Conservation (phyloP, 345 rosid species). For the Citropsis articulata region DNA sequence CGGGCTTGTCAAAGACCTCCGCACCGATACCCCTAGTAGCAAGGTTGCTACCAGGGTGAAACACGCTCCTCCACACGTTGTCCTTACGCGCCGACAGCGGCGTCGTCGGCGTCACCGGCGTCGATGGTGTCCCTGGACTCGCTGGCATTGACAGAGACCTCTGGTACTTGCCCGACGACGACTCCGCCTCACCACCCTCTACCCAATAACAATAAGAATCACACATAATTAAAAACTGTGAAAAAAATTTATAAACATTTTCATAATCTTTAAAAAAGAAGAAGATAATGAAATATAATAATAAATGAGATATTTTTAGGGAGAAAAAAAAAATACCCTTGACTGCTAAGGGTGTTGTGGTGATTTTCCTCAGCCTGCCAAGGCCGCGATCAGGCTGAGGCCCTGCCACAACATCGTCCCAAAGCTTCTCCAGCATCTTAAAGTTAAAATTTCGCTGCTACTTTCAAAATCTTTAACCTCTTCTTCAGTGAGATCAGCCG, state of each 20-base stretch:
- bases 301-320: no score
- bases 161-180: slow-evolving; percentile 37
- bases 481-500: background rate
- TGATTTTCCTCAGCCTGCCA: slow-evolving; percentile 65
- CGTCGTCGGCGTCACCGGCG: slow-evolving; percentile 66
- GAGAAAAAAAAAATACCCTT: slow-evolving; percentile 32
- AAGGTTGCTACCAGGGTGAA: slow-evolving; percentile 90
- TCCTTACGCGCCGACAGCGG: slow-evolving; percentile 61
- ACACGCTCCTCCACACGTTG: slow-evolving; percentile 98
- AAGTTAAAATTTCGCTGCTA: background rate
- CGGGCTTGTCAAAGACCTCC: slow-evolving; percentile 66
- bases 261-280: no score
- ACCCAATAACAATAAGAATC: background rate
- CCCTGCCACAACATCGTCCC: slow-evolving; percentile 91
- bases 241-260: no score
- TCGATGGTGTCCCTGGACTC: slow-evolving; percentile 57
- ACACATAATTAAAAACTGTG: background rate
- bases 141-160: slow-evolving; percentile 64
- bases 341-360: slow-evolving; percentile 42
- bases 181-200: slow-evolving; percentile 42
- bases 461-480: background rate
- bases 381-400: slow-evolving; percentile 94
- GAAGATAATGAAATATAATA: no score
- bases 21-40: slow-evolving; percentile 70
- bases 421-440: slow-evolving; percentile 58